A percentile compares a stretch with the other conserved stretches of the same genome.
phyloP scores from a whole-genome alignment of 306 rosid species.

The Pyrus bretschneideri region DNA sequence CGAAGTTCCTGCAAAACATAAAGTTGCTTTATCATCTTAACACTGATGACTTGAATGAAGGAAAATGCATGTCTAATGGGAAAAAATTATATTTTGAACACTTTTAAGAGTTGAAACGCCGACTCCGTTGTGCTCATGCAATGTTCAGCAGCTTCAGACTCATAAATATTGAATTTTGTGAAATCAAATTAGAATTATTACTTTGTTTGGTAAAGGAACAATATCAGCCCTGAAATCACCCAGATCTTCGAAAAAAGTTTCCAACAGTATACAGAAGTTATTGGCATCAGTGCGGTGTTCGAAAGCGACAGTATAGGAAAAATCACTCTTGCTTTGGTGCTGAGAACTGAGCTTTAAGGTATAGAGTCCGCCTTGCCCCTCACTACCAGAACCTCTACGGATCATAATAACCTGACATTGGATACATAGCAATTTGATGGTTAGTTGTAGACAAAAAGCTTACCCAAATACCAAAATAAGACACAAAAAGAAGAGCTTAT shows the following conservation, averaged over 20 bases:
- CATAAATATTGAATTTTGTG: background rate
- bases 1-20: slow-evolving; percentile 54
- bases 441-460: slow-evolving; percentile 16
- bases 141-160: background rate
- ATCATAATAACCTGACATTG: slow-evolving; percentile 56
- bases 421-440: slow-evolving; percentile 8
- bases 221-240: slow-evolving; percentile 56
- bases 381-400: slow-evolving; percentile 42
- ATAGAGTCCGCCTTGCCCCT: slow-evolving; percentile 51
- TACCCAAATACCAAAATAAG: background rate
- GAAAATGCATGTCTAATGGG: background rate
- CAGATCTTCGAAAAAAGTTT: slow-evolving; percentile 63
- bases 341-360: slow-evolving; percentile 34
- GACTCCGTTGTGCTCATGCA: slow-evolving; percentile 11
- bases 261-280: slow-evolving; percentile 68
- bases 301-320: slow-evolving; percentile 62
- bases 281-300: slow-evolving; percentile 70
- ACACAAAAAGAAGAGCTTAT: background rate
- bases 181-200: slow-evolving; percentile 25
- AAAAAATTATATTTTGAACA: background rate
- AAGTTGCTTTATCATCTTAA: background rate
- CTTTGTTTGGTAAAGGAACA: slow-evolving; percentile 59
- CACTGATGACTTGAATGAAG: background rate
- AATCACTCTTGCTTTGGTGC: slow-evolving; percentile 27
- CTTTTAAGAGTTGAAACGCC: background rate